Evolutionary conservation across 495 filamentous ascomycete species (phyloP), one percentile per base, ranked within the genome.

Genomic region (Hypomontagnella submonticulosa): DNA sequence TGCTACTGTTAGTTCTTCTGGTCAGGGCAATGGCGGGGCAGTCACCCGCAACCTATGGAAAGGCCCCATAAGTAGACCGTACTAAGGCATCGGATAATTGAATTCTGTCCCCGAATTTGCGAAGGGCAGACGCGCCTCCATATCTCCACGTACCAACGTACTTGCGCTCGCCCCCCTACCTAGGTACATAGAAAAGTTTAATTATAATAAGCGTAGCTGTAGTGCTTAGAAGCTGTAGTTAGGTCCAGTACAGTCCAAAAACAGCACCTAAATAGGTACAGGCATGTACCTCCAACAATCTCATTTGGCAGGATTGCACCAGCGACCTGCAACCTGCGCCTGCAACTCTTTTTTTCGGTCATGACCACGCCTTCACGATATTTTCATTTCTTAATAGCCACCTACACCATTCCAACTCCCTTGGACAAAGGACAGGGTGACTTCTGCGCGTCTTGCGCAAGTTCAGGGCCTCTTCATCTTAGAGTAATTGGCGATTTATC

Each of bases 401-500:
- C 20, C 37, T n/a, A 16, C n/a, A 48, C 49, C 23, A 20, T 46
- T 23, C 15, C 13, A 16, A 55, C 52, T 32, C 32, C 54, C 43
- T 46, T 32, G 19, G 34, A 55, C 54, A 46, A 33, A 54, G 57
- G 34, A 33, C 8, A 32, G 34, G n/a, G 12, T 53, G 37, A 38
- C n/a, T 15, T 58, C 10, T 37, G 41, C 62, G 30, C 59, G 20
- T 43, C 36, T 32, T 44, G 51, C 59, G 66, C 59, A 43, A 44
- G 3, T 56, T 32, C 9, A 32, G 4, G 3, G 33, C 40, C 12
- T 62, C 23, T 65, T 40, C 11, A 44, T 41, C 51, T 19, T 15
- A 61, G 40, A 20, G 36, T 63, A 73, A 73, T 73, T 73, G 71
- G 61, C 68, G 36, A 44, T 55, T 61, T 47, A 66, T 32, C 36